Base-by-base conservation (phyloP, 2,329 filamentous ascomycete species). In the Fusarium begoniae region DNA sequence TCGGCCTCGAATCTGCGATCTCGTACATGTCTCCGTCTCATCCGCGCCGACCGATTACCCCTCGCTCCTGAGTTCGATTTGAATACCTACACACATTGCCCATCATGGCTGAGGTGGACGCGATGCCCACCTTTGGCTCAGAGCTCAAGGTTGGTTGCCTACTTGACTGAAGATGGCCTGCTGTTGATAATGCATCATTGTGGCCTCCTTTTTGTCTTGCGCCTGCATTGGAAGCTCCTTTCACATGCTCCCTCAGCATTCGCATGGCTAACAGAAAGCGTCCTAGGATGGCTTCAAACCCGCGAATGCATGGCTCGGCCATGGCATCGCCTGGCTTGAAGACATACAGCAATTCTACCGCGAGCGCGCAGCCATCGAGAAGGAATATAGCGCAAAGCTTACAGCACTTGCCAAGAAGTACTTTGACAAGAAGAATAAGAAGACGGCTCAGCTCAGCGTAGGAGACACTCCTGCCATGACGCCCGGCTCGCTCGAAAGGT, bases 301-400 rank as follows among this genome's bases (percentile, higher is more conserved):
- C 24, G 95, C 97, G 81, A 98, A 95, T 84, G 90, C 89, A 79
- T 99, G 96, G 96, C 94, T 97, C 65, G 88, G 91, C 73, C 92
- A 94, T 82, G 95, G 96, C 74, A 97, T 99, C 82, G 87, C 90
- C 75, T 99, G 96, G 96, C 91, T 99, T 68, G 96, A 98, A 79
- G 96, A 99, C 79, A 94, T 99, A 73, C 94, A 99, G 83, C 92
- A 94, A 80, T 99, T 98, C 86, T 99, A 98, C 87, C 94, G 96
- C 74, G 96, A 99, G 84, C 91, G 97, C 66, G 94, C 94, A 80
- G 91, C 87, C 41, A 98, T 99, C 82, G 96, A 99, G 85, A 98
- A 98, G 85, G 97, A 99, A 82, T 98, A 99, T 83, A 93, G 94
- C 78, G 89, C 92, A 73, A 98, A 96, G 84, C 90, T 99, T 74